Conservation (phyloP, 1,284 basidiomycete genomes). For the Sphagnurus paluster region DNA sequence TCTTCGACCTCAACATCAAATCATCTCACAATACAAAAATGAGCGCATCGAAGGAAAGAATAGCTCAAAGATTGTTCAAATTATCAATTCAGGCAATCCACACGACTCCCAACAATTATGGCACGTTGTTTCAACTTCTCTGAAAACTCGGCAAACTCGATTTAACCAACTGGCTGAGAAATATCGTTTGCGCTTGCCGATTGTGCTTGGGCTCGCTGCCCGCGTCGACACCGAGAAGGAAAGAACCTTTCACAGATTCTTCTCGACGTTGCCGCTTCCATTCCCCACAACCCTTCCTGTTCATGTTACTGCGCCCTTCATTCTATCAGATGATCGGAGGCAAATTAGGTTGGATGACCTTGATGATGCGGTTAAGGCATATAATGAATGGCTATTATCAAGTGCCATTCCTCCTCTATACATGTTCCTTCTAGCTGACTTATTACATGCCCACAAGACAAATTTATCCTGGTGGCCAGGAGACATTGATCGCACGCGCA, state of each 20-base stretch:
- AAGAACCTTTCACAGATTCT: slow-evolving; percentile 24
- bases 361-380: slow-evolving; percentile 34
- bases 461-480: slow-evolving; percentile 35
- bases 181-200: slow-evolving; percentile 12
- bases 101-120: slow-evolving; percentile 1
- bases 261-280: slow-evolving; percentile 34
- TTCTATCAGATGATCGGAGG: slow-evolving; percentile 29
- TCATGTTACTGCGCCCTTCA: slow-evolving; percentile 37
- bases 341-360: slow-evolving; percentile 37
- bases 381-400: slow-evolving; percentile 43
- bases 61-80: slow-evolving; percentile 4
- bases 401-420: slow-evolving; percentile 37
- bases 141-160: slow-evolving; percentile 2
- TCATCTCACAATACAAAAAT: slow-evolving; percentile 12
- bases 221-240: background rate
- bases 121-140: slow-evolving; percentile 5
- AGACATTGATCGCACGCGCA: slow-evolving; percentile 2
- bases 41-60: background rate
- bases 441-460: slow-evolving; percentile 19
- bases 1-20: slow-evolving; percentile 7
- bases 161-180: slow-evolving; percentile 2
- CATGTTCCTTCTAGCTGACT: slow-evolving; percentile 31
- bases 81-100: background rate
- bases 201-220: slow-evolving; percentile 6
- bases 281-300: slow-evolving; percentile 30